Percentiles rank a stretch among this genome's conserved stretches.
Conservation (phyloP, 768 basidiomycete genomes). For the Daedaleopsis nitida region DNA sequence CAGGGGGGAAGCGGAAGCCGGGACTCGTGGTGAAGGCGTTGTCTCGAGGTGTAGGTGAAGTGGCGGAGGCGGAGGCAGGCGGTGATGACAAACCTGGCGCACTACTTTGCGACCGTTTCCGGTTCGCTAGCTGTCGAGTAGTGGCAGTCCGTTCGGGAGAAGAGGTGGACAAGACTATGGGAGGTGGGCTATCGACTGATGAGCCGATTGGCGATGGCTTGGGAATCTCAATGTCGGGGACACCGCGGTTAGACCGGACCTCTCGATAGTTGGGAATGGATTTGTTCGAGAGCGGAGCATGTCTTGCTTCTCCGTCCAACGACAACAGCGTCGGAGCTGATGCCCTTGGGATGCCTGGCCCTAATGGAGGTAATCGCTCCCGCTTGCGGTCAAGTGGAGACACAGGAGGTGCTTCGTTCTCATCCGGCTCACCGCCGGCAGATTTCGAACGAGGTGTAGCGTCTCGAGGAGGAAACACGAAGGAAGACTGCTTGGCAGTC, state of each 20-base stretch:
- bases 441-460: slow-evolving; percentile 35
- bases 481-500: slow-evolving; percentile 49
- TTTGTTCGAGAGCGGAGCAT: neutral
- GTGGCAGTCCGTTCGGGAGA: slow-evolving; percentile 29
- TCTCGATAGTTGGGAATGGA: slow-evolving; percentile 30
- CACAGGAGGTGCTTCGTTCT: slow-evolving; percentile 29
- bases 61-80: slow-evolving; percentile 27
- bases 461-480: slow-evolving; percentile 52
- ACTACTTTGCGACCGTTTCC: slow-evolving; percentile 47
- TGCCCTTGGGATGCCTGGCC: slow-evolving; percentile 28
- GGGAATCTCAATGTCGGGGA: slow-evolving; percentile 44
- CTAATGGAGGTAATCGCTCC: slow-evolving; percentile 27
- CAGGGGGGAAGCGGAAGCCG: slow-evolving; percentile 41
- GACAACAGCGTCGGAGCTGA: slow-evolving; percentile 3
- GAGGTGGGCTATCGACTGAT: slow-evolving; percentile 25
- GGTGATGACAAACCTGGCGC: slow-evolving; percentile 33
- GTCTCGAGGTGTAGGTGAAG: slow-evolving; percentile 32
- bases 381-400: slow-evolving; percentile 13
- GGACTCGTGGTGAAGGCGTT: slow-evolving; percentile 25
- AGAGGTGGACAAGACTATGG: slow-evolving; percentile 28
- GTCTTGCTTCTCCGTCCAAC: neutral
- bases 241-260: slow-evolving; percentile 33
- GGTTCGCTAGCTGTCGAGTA: slow-evolving; percentile 35
- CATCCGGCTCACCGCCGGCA: slow-evolving; percentile 23
- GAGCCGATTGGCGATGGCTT: slow-evolving; percentile 17